Conservation (phyloP, 345 rosid genomes). For the Salix koriyanagi region DNA sequence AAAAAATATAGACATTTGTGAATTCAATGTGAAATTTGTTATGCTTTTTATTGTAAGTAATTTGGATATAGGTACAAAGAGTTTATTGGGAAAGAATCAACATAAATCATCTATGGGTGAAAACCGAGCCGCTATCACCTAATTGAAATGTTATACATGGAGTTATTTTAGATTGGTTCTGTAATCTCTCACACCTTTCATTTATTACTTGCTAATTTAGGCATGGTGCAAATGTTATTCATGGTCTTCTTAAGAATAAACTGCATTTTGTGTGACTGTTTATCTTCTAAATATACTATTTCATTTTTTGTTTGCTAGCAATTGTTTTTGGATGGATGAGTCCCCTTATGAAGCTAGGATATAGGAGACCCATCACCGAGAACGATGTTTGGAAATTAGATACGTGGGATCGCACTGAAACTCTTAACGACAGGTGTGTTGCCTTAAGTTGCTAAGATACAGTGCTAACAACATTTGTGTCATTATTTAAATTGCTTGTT, state of each 20-base stretch:
- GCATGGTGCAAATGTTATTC: background rate
- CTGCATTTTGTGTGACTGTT: background rate
- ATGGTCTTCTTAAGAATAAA: constrained; percentile 2
- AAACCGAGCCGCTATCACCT: no score
- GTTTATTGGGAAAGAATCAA: no score
- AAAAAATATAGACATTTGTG: no score
- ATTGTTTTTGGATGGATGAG: constrained; percentile 76
- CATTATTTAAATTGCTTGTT: background rate
- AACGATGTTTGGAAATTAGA: constrained; percentile 94
- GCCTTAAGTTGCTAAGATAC: background rate
- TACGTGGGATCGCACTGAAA: constrained; percentile 88
- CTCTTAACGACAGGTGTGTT: constrained; percentile 54
- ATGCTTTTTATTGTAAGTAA: no score
- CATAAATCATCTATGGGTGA: no score
- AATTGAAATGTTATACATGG: constrained; percentile 6
- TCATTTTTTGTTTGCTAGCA: constrained; percentile 35
- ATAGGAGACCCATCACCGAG: constrained; percentile 80
- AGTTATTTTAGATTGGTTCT: background rate
- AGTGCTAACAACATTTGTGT: no score
- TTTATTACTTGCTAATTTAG: background rate
- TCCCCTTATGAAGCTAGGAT: constrained; percentile 86
- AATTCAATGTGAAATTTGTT: no score
- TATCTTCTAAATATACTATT: constrained; percentile 10
- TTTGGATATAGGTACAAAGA: no score
- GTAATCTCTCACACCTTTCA: background rate